These are phyloP conservation scores for Myxozyma udenii DNA, from an alignment of 805 yeast genomes.

Conservation along the genomic window DNA sequence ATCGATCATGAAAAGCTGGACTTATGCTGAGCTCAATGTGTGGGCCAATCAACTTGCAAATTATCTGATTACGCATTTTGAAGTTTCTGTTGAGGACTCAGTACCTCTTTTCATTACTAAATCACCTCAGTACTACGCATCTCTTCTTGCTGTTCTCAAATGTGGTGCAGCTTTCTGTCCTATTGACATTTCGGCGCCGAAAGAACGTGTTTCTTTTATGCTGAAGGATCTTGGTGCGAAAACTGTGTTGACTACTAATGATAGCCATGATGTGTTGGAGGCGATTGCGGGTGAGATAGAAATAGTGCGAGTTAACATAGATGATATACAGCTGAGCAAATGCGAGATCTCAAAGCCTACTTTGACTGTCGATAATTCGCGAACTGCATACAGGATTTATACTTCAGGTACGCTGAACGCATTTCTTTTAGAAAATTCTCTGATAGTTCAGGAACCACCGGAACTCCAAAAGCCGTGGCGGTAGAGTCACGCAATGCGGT, in stretches of 20 bases:
- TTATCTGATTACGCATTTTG: background rate
- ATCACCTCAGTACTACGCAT: constrained; percentile 18
- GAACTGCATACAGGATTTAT: constrained; percentile 28
- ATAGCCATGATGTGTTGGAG: background rate
- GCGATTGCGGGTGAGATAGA: background rate
- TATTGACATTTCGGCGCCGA: constrained; percentile 23
- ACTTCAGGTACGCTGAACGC: constrained; percentile 23
- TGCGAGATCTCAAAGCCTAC: too few species aligned
- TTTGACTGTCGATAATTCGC: background rate
- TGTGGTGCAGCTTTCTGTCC: constrained; percentile 29
- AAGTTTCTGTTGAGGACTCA: constrained; percentile 13
- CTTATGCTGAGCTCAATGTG: constrained; percentile 14
- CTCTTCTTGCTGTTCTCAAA: constrained; percentile 21
- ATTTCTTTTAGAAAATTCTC: background rate
- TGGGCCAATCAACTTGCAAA: constrained; percentile 13
- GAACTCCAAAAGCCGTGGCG: constrained; percentile 30
- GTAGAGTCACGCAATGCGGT: constrained; percentile 26
- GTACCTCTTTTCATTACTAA: constrained; percentile 21
- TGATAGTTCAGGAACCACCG: constrained; percentile 25
- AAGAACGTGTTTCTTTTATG: constrained; percentile 18
- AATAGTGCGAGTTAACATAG: too few species aligned
- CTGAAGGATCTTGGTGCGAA: constrained; percentile 19
- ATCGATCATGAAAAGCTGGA: constrained; percentile 10
- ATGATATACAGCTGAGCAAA: too few species aligned
- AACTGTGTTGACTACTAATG: constrained; percentile 7